These are phyloP conservation scores for Pyronema omphalodes DNA, from an alignment of 495 filamentous ascomycete species.

Conservation along the genomic window DNA sequence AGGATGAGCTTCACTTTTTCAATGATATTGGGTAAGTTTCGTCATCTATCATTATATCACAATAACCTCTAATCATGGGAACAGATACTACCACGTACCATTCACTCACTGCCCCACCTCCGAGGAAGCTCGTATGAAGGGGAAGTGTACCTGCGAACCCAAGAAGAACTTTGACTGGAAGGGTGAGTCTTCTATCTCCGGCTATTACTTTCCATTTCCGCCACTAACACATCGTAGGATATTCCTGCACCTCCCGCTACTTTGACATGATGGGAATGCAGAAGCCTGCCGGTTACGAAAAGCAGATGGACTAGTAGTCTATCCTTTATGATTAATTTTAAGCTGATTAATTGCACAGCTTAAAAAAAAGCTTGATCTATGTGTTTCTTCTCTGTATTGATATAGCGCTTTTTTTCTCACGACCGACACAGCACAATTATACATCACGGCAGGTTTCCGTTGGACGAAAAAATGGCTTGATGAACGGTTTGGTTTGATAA, in stretches of 20 bases:
- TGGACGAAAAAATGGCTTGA: too few species aligned
- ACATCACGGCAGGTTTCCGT: too few species aligned
- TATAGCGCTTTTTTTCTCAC: too few species aligned
- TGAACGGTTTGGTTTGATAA: too few species aligned
- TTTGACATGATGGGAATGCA: conserved; percentile 62
- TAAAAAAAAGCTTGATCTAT: too few species aligned
- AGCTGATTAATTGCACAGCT: conserved; percentile 5
- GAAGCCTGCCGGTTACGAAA: conserved; percentile 68
- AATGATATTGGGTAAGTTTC: conserved; percentile 62
- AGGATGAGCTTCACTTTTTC: conserved; percentile 94
- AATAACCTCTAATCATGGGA: background rate
- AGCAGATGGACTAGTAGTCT: conserved; percentile 28
- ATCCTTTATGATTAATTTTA: too few species aligned
- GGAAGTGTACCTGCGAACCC: conserved; percentile 86
- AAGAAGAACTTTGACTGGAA: conserved; percentile 98
- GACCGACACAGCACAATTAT: too few species aligned
- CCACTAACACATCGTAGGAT: conserved; percentile 6
- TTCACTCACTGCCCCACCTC: conserved; percentile 94
- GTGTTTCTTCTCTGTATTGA: too few species aligned
- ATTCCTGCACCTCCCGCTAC: conserved; percentile 55
- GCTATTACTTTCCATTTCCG: conserved; percentile 27
- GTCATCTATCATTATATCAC: background rate
- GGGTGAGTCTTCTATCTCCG: conserved; percentile 39
- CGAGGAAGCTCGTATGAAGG: conserved; percentile 57
- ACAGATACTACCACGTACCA: conserved; percentile 83